Conservation (phyloP, 345 rosid genomes). For the Brassica rapa region DNA sequence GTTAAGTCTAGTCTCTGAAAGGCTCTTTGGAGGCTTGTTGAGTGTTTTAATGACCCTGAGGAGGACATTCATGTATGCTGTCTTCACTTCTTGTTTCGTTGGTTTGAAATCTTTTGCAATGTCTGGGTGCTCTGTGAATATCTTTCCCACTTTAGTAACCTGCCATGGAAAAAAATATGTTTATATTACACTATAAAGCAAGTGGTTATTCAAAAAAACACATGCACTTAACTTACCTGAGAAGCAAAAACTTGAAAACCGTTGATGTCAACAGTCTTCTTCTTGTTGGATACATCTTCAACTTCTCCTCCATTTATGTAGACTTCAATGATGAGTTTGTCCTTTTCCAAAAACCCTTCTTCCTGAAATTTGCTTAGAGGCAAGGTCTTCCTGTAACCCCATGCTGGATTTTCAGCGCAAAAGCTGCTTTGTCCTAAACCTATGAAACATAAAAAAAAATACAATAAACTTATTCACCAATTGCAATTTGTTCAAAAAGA, state of each 20-base stretch:
- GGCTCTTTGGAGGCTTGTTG: background rate
- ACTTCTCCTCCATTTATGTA: background rate
- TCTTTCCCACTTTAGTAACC: constrained; percentile 20
- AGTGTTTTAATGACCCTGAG: background rate
- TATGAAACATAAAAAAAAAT: background rate
- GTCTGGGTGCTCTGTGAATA: constrained; percentile 13
- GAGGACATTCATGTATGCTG: constrained; percentile 18
- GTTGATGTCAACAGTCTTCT: background rate
- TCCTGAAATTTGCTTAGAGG: background rate
- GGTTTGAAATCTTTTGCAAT: background rate
- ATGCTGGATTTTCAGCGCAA: background rate
- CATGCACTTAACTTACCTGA: constrained; percentile 12
- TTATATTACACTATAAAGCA: background rate
- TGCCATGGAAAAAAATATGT: background rate
- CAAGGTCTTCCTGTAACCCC: background rate
- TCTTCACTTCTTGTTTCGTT: constrained; percentile 1
- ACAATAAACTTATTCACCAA: background rate
- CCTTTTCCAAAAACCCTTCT: background rate
- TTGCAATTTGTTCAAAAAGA: too few species aligned
- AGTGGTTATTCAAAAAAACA: background rate
- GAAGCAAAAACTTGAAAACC: constrained; percentile 15
- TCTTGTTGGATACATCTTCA: background rate
- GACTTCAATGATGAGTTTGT: constrained; percentile 2
- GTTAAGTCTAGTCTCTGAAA: constrained; percentile 9
- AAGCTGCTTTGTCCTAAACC: background rate